Conservation (phyloP, 2,329 filamentous ascomycete species). For the Aspergillus thermomutatus region DNA sequence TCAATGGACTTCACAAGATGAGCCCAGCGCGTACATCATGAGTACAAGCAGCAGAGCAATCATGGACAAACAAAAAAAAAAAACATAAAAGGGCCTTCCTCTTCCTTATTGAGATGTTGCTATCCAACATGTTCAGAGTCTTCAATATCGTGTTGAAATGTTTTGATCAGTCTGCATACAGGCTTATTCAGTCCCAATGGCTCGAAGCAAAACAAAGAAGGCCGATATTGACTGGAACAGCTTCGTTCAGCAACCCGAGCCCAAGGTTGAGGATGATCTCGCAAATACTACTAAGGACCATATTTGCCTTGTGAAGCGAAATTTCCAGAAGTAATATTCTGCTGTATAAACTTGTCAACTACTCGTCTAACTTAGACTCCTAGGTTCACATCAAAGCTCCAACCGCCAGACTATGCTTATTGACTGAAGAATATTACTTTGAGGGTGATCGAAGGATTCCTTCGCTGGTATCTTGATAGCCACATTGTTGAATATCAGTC, state of each 20-base stretch:
- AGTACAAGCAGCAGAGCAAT: neutral
- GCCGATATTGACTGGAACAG: constrained; percentile 5
- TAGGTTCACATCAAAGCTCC: constrained; percentile 7
- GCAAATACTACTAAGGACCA: neutral
- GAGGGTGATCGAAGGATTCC: constrained; percentile 10
- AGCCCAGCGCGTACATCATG: constrained; percentile 1
- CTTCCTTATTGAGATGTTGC: neutral
- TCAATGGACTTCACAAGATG: neutral
- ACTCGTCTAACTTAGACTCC: neutral
- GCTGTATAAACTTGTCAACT: too few species aligned
- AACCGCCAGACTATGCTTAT: constrained; percentile 3
- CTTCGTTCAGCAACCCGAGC: constrained; percentile 9
- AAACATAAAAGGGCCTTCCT: constrained; percentile 1
- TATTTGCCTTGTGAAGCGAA: constrained; percentile 3
- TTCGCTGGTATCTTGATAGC: constrained; percentile 13
- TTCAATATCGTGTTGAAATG: too few species aligned
- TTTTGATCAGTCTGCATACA: neutral
- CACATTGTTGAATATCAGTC: constrained; percentile 9
- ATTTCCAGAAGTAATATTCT: constrained; percentile 5
- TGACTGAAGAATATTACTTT: constrained; percentile 10
- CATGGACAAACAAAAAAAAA: neutral
- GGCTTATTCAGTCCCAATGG: neutral
- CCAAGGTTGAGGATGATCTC: constrained; percentile 1
- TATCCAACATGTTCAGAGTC: too few species aligned
- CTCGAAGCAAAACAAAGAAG: constrained; percentile 1